Percentiles rank a stretch among this genome's conserved stretches.
Evolutionary conservation across 345 rosid genomes (phyloP).

Genomic region (Eucalyptus grandis): DNA sequence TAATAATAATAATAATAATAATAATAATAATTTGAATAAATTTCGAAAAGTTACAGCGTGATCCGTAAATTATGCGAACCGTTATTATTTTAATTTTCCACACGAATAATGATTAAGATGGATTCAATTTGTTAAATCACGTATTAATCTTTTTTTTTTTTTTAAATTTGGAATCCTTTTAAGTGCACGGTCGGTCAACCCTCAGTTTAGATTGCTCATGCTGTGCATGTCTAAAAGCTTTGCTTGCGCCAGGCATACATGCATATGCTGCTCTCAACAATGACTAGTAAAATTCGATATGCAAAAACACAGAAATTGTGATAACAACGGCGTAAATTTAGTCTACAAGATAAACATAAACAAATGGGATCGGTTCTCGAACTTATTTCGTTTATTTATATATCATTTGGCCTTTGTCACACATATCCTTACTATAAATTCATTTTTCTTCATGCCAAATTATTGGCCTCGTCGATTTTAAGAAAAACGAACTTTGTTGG

Average conservation of each 20-base stretch:
- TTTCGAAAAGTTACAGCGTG: neutral
- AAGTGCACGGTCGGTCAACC: neutral
- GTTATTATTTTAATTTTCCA: neutral
- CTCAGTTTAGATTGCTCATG: neutral
- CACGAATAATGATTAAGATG: neutral
- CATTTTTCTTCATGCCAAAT: neutral
- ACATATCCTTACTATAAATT: neutral
- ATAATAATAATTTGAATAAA: too few species aligned
- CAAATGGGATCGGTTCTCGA: neutral
- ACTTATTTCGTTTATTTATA: neutral
- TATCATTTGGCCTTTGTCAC: neutral
- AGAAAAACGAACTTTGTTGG: neutral
- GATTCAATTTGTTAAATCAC: neutral
- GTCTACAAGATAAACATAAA: neutral
- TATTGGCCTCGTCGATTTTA: neutral
- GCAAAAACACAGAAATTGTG: neutral
- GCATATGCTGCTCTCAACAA: neutral
- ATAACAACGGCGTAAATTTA: neutral
- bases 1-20: too few species aligned
- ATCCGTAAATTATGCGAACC: neutral
- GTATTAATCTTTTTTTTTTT: neutral
- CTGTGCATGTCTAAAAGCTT: neutral
- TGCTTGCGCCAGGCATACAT: neutral
- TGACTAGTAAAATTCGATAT: neutral
- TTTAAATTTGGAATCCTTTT: neutral